Conservation (phyloP, 2,329 filamentous ascomycete species). For the Fusarium torreyae region DNA sequence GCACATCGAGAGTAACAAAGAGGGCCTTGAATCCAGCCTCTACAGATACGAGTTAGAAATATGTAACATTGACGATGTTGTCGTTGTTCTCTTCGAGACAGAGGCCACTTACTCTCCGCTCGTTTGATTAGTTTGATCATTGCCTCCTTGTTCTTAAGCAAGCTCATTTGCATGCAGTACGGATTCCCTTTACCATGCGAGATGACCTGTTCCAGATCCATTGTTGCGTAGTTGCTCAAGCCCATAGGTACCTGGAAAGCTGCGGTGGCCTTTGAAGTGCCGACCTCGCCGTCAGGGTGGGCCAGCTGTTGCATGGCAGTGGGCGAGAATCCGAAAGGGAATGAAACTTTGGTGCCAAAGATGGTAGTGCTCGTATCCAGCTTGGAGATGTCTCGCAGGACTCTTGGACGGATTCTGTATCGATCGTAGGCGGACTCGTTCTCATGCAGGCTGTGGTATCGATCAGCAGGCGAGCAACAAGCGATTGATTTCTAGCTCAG, state of each 20-base stretch:
- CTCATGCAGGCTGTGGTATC: neutral
- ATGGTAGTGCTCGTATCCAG: neutral
- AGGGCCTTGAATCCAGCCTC: neutral
- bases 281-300: neutral
- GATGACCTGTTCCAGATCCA: neutral
- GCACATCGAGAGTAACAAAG: neutral
- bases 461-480: neutral
- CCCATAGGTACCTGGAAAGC: neutral
- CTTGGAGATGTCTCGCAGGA: neutral
- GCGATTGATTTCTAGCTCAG: too few relatives aligned
- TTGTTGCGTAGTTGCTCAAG: neutral
- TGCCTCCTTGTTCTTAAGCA: neutral
- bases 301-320: neutral
- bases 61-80: too few relatives aligned
- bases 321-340: neutral
- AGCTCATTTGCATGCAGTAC: neutral
- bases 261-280: neutral
- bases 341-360: neutral
- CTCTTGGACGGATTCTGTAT: neutral
- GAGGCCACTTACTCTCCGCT: neutral
- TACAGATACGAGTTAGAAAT: too few relatives aligned
- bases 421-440: neutral
- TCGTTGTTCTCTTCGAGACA: too few relatives aligned
- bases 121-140: neutral
- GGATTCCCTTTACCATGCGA: neutral